A percentile compares a stretch with the other conserved stretches of the same genome.
These are phyloP conservation scores for Passiflora organensis DNA, from an alignment of 345 rosid genomes.

Conservation along the genomic window DNA sequence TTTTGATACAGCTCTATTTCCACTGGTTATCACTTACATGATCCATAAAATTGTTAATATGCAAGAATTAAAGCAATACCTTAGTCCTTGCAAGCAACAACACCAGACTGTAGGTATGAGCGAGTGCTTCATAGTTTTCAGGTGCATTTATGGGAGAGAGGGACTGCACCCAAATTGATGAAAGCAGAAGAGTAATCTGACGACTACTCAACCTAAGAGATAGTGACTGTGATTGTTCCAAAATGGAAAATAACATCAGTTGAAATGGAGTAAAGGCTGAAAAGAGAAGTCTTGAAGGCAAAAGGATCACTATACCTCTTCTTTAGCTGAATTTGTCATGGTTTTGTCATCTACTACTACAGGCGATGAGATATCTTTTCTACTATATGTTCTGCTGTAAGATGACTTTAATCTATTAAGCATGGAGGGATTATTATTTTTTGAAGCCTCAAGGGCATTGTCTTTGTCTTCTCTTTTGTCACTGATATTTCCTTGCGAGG, in stretches of 20 bases:
- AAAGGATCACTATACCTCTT: constrained; percentile 23
- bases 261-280: constrained; percentile 4
- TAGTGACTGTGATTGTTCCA: constrained; percentile 27
- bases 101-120: constrained; percentile 62
- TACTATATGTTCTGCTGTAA: constrained; percentile 39
- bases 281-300: constrained; percentile 4
- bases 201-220: constrained; percentile 63
- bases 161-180: constrained; percentile 73
- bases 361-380: constrained; percentile 20
- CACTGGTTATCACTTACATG: background rate
- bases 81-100: constrained; percentile 57
- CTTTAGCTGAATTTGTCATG: constrained; percentile 23
- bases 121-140: constrained; percentile 72
- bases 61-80: constrained; percentile 28
- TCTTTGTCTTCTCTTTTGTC: no score
- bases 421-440: constrained; percentile 33
- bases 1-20: background rate
- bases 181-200: constrained; percentile 58
- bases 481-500: constrained; percentile 27
- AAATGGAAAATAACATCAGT: constrained; percentile 5
- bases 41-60: background rate
- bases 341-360: constrained; percentile 24
- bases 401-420: constrained; percentile 48
- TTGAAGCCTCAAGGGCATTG: constrained; percentile 23
- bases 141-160: constrained; percentile 59